Conservation (phyloP, 1,139 yeast genomes). For the Saccharomyces uvarum region DNA sequence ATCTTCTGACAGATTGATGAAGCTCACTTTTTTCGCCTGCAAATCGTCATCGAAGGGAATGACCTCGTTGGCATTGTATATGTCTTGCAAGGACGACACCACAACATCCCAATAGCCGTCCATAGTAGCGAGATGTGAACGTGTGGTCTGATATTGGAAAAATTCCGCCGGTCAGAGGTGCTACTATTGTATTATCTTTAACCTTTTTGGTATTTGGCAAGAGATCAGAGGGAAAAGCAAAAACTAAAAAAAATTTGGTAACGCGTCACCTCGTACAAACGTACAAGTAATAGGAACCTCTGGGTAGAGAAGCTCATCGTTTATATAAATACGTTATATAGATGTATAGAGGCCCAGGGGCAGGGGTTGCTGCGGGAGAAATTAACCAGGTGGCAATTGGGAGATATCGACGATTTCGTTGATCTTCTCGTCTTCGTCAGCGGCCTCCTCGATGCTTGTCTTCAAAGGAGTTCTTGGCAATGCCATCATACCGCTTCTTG, state of each 20-base stretch:
- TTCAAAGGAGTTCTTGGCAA: constrained; percentile 85
- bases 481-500: constrained; percentile 98
- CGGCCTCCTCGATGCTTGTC: constrained; percentile 45
- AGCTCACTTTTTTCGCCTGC: constrained; percentile 29
- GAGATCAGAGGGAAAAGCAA: background rate
- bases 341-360: background rate
- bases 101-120: constrained; percentile 64
- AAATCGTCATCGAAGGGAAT: constrained; percentile 44
- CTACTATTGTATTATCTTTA: background rate
- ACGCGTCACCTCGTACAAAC: constrained; percentile 2
- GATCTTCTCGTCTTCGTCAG: constrained; percentile 28
- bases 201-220: background rate
- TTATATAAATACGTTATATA: background rate
- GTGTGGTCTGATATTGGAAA: background rate
- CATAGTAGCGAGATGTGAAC: constrained; percentile 10
- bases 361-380: background rate
- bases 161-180: background rate
- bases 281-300: background rate
- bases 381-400: constrained; percentile 88
- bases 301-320: background rate
- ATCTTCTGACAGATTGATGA: constrained; percentile 31
- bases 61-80: constrained; percentile 54
- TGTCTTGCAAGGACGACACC: constrained; percentile 58
- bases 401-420: constrained; percentile 54
- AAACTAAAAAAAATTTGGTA: background rate